Conservation (phyloP, 805 yeast species). For the Sugiyamaella marilandica region DNA sequence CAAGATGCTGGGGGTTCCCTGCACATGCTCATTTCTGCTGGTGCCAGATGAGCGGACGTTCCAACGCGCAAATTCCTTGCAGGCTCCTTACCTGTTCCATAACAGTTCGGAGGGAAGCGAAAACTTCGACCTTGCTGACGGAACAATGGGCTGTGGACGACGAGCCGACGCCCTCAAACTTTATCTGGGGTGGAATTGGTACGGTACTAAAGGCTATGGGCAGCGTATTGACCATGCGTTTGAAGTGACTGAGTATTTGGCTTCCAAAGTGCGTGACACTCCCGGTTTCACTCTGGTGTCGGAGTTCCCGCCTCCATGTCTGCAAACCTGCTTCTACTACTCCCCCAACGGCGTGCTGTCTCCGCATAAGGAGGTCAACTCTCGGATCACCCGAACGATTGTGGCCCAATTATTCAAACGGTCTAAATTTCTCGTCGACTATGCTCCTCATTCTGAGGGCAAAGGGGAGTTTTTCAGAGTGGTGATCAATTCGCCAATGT, state of each 20-base stretch:
- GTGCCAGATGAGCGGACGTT: constrained; percentile 64
- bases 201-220: constrained; percentile 62
- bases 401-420: constrained; percentile 53
- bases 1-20: constrained; percentile 83
- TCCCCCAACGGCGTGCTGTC: constrained; percentile 39
- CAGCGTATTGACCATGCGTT: constrained; percentile 70
- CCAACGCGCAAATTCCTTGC: constrained; percentile 66
- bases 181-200: constrained; percentile 76
- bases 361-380: constrained; percentile 38
- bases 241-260: constrained; percentile 58
- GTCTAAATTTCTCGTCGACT: constrained; percentile 73
- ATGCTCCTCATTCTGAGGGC: constrained; percentile 56
- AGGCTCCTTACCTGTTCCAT: constrained; percentile 81
- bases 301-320: constrained; percentile 61
- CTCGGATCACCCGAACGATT: constrained; percentile 56
- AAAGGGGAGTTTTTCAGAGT: constrained; percentile 80
- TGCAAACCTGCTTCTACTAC: constrained; percentile 80
- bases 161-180: constrained; percentile 77
- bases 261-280: constrained; percentile 36
- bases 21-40: constrained; percentile 60
- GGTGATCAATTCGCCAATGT: constrained; percentile 69
- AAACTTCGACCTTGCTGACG: constrained; percentile 74
- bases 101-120: constrained; percentile 41
- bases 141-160: constrained; percentile 90
- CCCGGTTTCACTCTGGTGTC: constrained; percentile 54